Conservation (phyloP, 2,329 filamentous ascomycete genomes). For the Cordyceps militaris region DNA sequence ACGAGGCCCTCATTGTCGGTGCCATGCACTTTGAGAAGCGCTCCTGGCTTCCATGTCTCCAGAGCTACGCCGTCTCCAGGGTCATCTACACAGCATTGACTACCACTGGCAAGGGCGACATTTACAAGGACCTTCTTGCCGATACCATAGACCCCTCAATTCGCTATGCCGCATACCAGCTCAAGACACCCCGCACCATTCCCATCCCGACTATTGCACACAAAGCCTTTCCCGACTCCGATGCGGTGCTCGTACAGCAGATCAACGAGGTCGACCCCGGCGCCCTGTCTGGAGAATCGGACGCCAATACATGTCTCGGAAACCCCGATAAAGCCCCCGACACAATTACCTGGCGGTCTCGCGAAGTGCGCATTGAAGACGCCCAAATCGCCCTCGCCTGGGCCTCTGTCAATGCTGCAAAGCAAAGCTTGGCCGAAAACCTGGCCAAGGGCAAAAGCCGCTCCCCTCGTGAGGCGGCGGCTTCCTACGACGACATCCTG, state of each 20-base stretch:
- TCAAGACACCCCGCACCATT: constrained; percentile 78
- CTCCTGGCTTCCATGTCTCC: constrained; percentile 72
- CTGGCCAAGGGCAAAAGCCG: constrained; percentile 37
- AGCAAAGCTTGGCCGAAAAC: constrained; percentile 40
- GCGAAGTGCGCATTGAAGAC: constrained; percentile 84
- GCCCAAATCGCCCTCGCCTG: constrained; percentile 83
- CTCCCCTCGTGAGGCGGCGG: constrained; percentile 62
- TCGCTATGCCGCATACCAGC: constrained; percentile 88
- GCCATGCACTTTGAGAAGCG: constrained; percentile 81
- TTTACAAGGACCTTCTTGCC: constrained; percentile 78
- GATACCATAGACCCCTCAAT: constrained; percentile 89
- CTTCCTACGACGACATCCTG: constrained; percentile 85
- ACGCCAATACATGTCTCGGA: constrained; percentile 42
- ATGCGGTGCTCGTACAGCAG: constrained; percentile 54
- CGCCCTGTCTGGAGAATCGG: constrained; percentile 29
- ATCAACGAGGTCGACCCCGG: constrained; percentile 63
- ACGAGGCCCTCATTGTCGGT: constrained; percentile 69
- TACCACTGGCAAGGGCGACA: constrained; percentile 53
- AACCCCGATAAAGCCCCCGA: constrained; percentile 55
- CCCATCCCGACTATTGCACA: constrained; percentile 73
- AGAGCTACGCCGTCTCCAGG: constrained; percentile 66
- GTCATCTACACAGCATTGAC: constrained; percentile 77
- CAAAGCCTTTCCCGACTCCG: constrained; percentile 65
- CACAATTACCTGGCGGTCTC: constrained; percentile 76
- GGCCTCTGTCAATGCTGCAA: constrained; percentile 56